Conservation (phyloP, 768 basidiomycete genomes). For the Boletus vinaceobasis region DNA sequence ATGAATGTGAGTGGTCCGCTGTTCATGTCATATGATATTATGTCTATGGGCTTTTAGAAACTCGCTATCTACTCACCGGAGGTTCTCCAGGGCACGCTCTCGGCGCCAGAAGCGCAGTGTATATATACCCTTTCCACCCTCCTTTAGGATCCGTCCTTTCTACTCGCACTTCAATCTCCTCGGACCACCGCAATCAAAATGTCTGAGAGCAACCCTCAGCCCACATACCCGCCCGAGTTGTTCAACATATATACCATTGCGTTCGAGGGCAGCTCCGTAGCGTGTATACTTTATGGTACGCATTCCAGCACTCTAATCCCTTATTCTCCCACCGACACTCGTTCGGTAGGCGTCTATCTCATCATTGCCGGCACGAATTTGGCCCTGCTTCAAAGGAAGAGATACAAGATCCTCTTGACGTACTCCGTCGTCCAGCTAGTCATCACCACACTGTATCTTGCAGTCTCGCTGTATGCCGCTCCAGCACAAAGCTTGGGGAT, state of each 20-base stretch:
- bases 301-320: not conserved
- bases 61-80: slow-evolving; percentile 1
- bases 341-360: slow-evolving; percentile 13
- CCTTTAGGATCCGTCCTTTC: not conserved
- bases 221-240: slow-evolving; percentile 7
- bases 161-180: not conserved
- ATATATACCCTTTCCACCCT: not conserved
- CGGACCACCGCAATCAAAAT: slow-evolving; percentile 1
- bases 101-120: not conserved
- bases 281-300: slow-evolving; percentile 19
- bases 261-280: slow-evolving; percentile 20
- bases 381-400: slow-evolving; percentile 12
- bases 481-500: slow-evolving; percentile 11
- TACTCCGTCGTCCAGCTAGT: slow-evolving; percentile 15
- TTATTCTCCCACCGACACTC: not conserved
- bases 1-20: no score
- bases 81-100: not conserved
- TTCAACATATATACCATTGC: slow-evolving; percentile 21
- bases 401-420: slow-evolving; percentile 13
- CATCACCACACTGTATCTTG: slow-evolving; percentile 19
- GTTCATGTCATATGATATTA: not conserved
- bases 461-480: slow-evolving; percentile 15
- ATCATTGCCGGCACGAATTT: slow-evolving; percentile 11
- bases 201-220: slow-evolving; percentile 11
- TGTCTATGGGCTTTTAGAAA: no score